Conservation (phyloP, 2,329 filamentous ascomycete genomes). For the Annulohypoxylon truncatum region DNA sequence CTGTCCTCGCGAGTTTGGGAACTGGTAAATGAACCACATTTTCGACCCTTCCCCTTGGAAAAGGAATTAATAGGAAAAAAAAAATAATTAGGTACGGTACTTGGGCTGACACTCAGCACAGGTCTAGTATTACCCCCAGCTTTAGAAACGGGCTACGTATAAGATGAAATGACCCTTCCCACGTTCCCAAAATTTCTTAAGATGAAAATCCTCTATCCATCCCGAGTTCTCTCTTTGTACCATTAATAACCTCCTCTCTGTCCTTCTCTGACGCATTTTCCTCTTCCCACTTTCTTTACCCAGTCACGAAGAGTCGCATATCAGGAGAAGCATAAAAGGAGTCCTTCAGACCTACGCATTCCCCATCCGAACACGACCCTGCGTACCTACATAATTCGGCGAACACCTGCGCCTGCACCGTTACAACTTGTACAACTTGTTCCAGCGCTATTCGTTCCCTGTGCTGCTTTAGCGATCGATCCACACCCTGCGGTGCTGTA, state of each 20-base stretch:
- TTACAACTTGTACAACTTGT: conserved; percentile 47
- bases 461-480: conserved; percentile 48
- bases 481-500: conserved; percentile 39
- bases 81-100: conserved; percentile 33
- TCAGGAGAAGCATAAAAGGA: conserved; percentile 17
- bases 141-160: conserved; percentile 44
- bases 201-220: conserved; percentile 45
- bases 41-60: conserved; percentile 40
- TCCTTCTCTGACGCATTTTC: conserved; percentile 30
- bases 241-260: conserved; percentile 42
- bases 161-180: conserved; percentile 51
- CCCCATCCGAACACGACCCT: conserved; percentile 34
- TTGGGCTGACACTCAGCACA: conserved; percentile 36
- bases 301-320: conserved; percentile 22
- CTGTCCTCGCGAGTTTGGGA: conserved; percentile 39
- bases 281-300: conserved; percentile 27
- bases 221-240: conserved; percentile 41
- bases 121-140: conserved; percentile 38
- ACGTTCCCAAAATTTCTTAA: conserved; percentile 42
- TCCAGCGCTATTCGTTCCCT: conserved; percentile 43
- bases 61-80: conserved; percentile 31
- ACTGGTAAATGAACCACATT: conserved; percentile 47
- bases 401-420: conserved; percentile 40
- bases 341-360: conserved; percentile 18
- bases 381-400: conserved; percentile 39